These are phyloP conservation scores for Alternaria ventricosa DNA, from an alignment of 2,329 filamentous ascomycete genomes.

Conservation along the genomic window DNA sequence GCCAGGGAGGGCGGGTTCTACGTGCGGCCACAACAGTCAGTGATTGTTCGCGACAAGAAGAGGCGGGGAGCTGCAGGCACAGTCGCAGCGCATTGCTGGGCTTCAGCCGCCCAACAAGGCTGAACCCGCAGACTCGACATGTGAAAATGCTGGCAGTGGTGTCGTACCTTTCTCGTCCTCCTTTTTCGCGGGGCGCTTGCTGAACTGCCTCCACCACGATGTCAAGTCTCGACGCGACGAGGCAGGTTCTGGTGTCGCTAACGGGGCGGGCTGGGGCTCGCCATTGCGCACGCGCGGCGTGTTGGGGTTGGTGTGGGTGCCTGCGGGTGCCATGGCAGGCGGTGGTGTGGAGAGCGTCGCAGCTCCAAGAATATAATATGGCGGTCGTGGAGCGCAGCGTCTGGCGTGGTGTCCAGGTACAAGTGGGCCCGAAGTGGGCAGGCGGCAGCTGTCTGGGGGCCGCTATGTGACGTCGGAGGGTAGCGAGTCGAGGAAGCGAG, in stretches of 20 bases:
- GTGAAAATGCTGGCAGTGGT: background rate
- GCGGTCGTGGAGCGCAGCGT: slow-evolving; percentile 21
- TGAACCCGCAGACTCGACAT: background rate
- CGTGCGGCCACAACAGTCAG: slow-evolving; percentile 27
- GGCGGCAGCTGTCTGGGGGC: slow-evolving; percentile 34
- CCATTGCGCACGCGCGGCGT: slow-evolving; percentile 53
- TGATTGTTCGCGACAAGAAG: slow-evolving; percentile 22
- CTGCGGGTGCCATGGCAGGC: slow-evolving; percentile 48
- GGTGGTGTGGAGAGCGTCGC: slow-evolving; percentile 29
- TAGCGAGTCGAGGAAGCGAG: background rate
- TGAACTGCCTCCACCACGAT: slow-evolving; percentile 98
- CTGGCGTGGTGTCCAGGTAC: slow-evolving; percentile 23
- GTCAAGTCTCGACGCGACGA: slow-evolving; percentile 87
- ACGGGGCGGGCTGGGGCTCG: slow-evolving; percentile 52
- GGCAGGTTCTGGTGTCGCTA: slow-evolving; percentile 67
- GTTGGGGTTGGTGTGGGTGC: slow-evolving; percentile 44
- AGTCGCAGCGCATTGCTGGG: slow-evolving; percentile 7
- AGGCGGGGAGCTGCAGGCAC: slow-evolving; percentile 22
- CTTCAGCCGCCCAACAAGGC: slow-evolving; percentile 20
- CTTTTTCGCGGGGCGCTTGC: slow-evolving; percentile 65
- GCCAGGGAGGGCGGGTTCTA: slow-evolving; percentile 64
- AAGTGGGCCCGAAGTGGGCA: slow-evolving; percentile 32
- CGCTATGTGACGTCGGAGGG: slow-evolving; percentile 22
- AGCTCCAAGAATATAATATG: slow-evolving; percentile 30
- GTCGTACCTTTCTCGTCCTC: slow-evolving; percentile 67